These are phyloP conservation scores for Nakazawaea ernobii DNA, from an alignment of 805 yeast genomes.

Conservation along the genomic window DNA sequence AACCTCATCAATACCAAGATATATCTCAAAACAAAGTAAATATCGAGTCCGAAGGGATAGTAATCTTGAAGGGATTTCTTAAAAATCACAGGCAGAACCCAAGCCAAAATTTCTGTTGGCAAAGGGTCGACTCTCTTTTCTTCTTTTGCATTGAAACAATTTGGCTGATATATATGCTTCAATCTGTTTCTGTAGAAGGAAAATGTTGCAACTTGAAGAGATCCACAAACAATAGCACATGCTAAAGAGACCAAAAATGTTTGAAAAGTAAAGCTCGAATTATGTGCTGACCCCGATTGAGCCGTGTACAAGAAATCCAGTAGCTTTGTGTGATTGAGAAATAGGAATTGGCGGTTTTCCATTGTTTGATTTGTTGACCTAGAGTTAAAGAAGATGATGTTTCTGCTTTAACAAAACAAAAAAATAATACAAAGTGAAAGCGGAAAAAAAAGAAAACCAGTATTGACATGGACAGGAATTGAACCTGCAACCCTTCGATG, in stretches of 20 bases:
- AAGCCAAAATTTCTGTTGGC: slow-evolving; percentile 41
- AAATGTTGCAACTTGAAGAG: slow-evolving; percentile 42
- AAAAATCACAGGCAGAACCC: slow-evolving; percentile 44
- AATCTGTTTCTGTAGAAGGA: slow-evolving; percentile 29
- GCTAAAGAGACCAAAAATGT: slow-evolving; percentile 51
- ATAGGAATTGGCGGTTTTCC: background rate
- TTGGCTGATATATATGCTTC: slow-evolving; percentile 48
- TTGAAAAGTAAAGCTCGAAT: slow-evolving; percentile 50
- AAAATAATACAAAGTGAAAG: background rate
- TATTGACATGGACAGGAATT: slow-evolving; percentile 77
- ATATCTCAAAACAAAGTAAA: slow-evolving; percentile 67
- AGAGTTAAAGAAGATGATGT: background rate
- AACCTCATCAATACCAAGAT: slow-evolving; percentile 44
- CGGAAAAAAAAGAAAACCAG: slow-evolving; percentile 24
- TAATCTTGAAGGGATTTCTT: slow-evolving; percentile 36
- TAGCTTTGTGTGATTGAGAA: slow-evolving; percentile 11
- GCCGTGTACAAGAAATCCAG: slow-evolving; percentile 42
- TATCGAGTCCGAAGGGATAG: slow-evolving; percentile 58
- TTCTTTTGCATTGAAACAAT: slow-evolving; percentile 37
- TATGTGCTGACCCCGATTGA: slow-evolving; percentile 55
- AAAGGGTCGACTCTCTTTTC: slow-evolving; percentile 31
- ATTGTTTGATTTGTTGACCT: background rate
- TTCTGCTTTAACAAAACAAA: background rate
- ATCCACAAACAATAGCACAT: slow-evolving; percentile 48
- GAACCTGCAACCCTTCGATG: slow-evolving; percentile 85